Evolutionary conservation across 2,329 filamentous ascomycete genomes (phyloP).

Genomic region (Camptophora hylomeconis): DNA sequence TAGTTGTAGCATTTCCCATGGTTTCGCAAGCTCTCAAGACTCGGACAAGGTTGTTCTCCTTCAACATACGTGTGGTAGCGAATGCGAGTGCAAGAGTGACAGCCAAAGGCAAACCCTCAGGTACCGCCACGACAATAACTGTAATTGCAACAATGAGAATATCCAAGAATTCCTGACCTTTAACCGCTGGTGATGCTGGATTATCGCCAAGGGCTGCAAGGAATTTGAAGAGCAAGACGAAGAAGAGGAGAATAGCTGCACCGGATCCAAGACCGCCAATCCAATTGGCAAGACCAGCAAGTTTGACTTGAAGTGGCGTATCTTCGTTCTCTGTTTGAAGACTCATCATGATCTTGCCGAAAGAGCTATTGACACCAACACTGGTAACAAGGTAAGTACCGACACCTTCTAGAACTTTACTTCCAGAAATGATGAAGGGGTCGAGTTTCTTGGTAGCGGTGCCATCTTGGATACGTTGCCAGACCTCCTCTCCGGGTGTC

Average conservation of each 20-base stretch:
- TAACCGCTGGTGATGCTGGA: constrained; percentile 47
- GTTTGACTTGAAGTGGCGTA: constrained; percentile 63
- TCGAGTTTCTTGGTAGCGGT: constrained; percentile 44
- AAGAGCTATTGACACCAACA: constrained; percentile 59
- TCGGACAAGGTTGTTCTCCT: constrained; percentile 64
- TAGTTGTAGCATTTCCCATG: constrained; percentile 67
- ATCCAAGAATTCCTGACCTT: constrained; percentile 64
- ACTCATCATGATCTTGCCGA: constrained; percentile 63
- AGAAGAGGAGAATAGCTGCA: constrained; percentile 65
- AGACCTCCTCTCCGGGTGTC: constrained; percentile 46
- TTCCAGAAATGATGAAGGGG: constrained; percentile 68
- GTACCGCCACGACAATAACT: constrained; percentile 68
- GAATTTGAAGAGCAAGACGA: constrained; percentile 78
- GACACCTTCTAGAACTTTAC: constrained; percentile 63
- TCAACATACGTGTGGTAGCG: constrained; percentile 64
- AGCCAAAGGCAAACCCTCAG: constrained; percentile 62
- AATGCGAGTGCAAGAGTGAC: constrained; percentile 68
- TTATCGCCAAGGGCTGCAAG: constrained; percentile 51
- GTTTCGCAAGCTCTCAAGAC: constrained; percentile 68
- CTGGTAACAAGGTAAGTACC: constrained; percentile 64
- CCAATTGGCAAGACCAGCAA: constrained; percentile 62
- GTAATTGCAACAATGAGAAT: constrained; percentile 70
- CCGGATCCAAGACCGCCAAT: constrained; percentile 66
- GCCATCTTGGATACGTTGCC: constrained; percentile 40
- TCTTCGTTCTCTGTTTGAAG: constrained; percentile 62